These are phyloP conservation scores for Dryas drummondii DNA, from an alignment of 306 rosid genomes.

Conservation along the genomic window DNA sequence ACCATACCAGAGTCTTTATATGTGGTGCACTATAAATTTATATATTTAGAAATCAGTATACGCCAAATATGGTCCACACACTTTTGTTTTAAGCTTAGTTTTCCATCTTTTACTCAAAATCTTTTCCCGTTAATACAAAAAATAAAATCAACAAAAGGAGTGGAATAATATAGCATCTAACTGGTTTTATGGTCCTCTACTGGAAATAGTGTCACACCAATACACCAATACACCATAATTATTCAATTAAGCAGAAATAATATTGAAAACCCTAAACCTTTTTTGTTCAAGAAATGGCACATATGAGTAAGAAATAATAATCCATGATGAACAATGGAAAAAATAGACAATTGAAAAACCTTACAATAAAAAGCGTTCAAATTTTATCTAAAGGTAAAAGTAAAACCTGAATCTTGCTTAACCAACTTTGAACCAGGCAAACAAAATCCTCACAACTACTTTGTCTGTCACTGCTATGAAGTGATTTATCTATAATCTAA, in stretches of 20 bases:
- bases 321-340: neutral
- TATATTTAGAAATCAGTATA: neutral
- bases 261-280: too few relatives aligned
- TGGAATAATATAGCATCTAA: too few relatives aligned
- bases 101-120: conserved; percentile 16
- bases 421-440: conserved; percentile 75
- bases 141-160: too few relatives aligned
- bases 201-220: too few relatives aligned
- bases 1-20: too few relatives aligned
- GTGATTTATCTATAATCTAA: conserved; percentile 78
- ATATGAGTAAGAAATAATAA: neutral
- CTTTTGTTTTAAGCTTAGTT: conserved; percentile 33
- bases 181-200: too few relatives aligned
- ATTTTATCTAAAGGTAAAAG: conserved; percentile 22
- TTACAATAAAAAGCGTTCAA: neutral
- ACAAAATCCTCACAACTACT: conserved; percentile 83
- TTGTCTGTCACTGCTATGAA: conserved; percentile 64
- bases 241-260: too few relatives aligned
- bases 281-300: too few relatives aligned
- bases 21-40: neutral
- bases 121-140: neutral
- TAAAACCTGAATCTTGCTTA: conserved; percentile 82
- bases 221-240: too few relatives aligned
- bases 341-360: neutral
- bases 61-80: conserved; percentile 16